phyloP scores from a whole-genome alignment of 208 protist genomes.

The Acanthamoeba lenticulata region DNA sequence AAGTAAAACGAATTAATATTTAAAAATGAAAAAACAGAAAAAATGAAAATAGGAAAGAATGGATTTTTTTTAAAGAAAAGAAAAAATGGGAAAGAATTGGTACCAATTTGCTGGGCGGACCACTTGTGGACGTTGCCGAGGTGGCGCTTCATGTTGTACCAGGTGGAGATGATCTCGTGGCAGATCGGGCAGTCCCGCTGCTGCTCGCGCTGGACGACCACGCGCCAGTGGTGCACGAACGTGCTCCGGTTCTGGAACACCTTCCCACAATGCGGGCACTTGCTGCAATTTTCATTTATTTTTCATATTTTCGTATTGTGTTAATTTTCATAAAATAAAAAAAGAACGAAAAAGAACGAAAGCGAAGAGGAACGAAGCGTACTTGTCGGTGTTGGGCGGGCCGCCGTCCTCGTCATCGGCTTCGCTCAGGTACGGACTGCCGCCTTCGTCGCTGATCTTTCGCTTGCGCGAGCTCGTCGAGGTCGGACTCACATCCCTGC shows the following conservation, averaged over 20 bases:
- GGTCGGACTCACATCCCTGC: not conserved
- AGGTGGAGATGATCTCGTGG: constrained; percentile 27
- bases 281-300: too few species aligned
- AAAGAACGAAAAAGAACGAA: not conserved
- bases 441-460: not conserved
- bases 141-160: constrained; percentile 55
- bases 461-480: not conserved
- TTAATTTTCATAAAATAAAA: not conserved
- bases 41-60: not conserved
- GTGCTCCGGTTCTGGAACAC: not conserved
- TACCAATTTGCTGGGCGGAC: constrained; percentile 16
- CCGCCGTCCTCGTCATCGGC: not conserved
- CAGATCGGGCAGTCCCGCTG: constrained; percentile 28
- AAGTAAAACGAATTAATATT: not conserved
- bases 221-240: not conserved
- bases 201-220: constrained; percentile 24
- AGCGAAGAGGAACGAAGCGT: too few species aligned
- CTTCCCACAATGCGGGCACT: constrained; percentile 16
- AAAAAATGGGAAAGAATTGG: too few species aligned
- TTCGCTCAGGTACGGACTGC: not conserved
- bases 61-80: too few species aligned
- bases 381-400: not conserved
- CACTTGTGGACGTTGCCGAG: constrained; percentile 13
- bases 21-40: too few species aligned
- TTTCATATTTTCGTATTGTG: too few species aligned